Evolutionary conservation across 1,284 basidiomycete genomes (phyloP).

Genomic region (Thelephora terrestris): DNA sequence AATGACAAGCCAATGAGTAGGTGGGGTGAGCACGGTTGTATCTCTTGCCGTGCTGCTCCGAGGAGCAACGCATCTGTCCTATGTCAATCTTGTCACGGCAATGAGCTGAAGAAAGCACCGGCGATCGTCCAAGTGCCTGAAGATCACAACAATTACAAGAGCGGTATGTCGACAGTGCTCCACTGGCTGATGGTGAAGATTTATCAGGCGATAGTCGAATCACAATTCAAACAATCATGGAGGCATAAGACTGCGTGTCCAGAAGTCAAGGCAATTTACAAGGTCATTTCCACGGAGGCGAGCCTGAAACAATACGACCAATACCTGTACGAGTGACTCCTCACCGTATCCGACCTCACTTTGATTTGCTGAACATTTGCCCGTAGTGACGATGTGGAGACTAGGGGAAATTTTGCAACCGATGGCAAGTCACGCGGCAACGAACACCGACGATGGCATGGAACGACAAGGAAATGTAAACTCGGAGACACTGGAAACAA

Average conservation of each 20-base stretch:
- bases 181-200: neutral
- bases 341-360: neutral
- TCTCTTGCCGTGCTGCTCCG: slow-evolving; percentile 42
- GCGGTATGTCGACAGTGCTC: slow-evolving; percentile 30
- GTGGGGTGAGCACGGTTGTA: slow-evolving; percentile 34
- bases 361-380: too few species aligned
- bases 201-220: slow-evolving; percentile 31
- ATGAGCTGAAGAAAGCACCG: slow-evolving; percentile 41
- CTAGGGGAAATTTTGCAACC: slow-evolving; percentile 41
- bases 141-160: slow-evolving; percentile 49
- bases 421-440: slow-evolving; percentile 46
- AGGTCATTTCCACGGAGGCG: slow-evolving; percentile 30
- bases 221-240: slow-evolving; percentile 59
- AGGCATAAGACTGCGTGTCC: slow-evolving; percentile 39
- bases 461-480: slow-evolving; percentile 41
- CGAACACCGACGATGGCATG: slow-evolving; percentile 52
- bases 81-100: slow-evolving; percentile 37
- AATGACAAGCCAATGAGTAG: slow-evolving; percentile 4
- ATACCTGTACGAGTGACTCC: slow-evolving; percentile 27
- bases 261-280: slow-evolving; percentile 46
- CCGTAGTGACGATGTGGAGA: slow-evolving; percentile 39
- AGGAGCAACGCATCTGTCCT: slow-evolving; percentile 49
- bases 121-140: slow-evolving; percentile 45
- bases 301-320: neutral
- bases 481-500: slow-evolving; percentile 50